Evolutionary conservation across 148 eudicot genomes (phyloP), one percentile per base, ranked within the genome.

Genomic region (Euryodendron excelsum): DNA sequence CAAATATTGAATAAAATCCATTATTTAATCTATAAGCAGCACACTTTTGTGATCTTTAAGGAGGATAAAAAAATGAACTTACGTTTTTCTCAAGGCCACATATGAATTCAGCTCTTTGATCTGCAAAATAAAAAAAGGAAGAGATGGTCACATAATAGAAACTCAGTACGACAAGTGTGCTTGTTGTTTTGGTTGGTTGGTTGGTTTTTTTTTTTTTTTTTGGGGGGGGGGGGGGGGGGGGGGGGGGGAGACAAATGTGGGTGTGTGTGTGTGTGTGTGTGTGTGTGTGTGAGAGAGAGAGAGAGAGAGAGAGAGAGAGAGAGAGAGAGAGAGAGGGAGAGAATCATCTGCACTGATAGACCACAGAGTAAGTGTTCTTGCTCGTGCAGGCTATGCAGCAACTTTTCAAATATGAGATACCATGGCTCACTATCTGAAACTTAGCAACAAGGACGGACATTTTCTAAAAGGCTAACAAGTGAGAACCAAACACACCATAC

Each of bases 41-140:
- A 73, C n/a, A 25, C 56, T 34, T 2, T 56, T 56, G 48, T 56
- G 0, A 65, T 58, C 56, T 36, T 39, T 52, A 31, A 65, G 23
- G 61, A 72, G 37, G 47, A 52, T 23, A 28, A 65, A 79, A 34
- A 78, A 34, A 23, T 74, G 81, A 78, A 88, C 94, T 85, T 86
- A 91, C 97, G 98, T 94, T 84, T 94, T 94, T 79, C 98, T 91
- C 84, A 91, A 86, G 62, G 92, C 92, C 81, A 94, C 98, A 80
- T 86, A 94, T 66, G 98, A 91, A 78, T 94, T 94, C 52, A 92
- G 87, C 94, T 94, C 97, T 84, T 94, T 94, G 76, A 94, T 94
- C 98, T 94, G 93, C 90, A 88, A 74, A 79, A 47, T n/a, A n/a
- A 10, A 36, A 65, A 76, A 84, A 7, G 48, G 36, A 66, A 47